Evolutionary conservation across 345 rosid genomes (phyloP), one percentile per base, ranked within the genome.

Genomic region (Anastatica hierochuntica): DNA sequence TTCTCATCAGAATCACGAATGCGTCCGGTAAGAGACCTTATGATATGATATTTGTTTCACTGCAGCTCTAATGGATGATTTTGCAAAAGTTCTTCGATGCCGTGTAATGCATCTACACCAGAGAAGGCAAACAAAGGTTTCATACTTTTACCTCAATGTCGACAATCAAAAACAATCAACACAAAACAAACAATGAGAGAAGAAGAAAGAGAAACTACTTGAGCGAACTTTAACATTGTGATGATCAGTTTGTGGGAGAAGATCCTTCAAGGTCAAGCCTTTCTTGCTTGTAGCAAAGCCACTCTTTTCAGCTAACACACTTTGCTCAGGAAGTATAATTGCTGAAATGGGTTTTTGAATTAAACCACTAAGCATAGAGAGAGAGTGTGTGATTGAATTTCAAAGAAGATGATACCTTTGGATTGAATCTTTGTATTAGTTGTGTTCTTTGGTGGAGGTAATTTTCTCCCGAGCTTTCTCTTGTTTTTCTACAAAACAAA

Each of bases 261-360:
- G 96, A 62, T 88, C 96, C 24, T 78, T 62, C 68, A 90, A 69
- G 56, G 94, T 81, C 77, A 87, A 70, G n/a, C 96, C 96, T 63
- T 81, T 90, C 83, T 78, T 90, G 67, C 72, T 87, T 31, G 87
- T 78, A 47, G 98, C 96, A 11, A 81, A 70, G 27, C 85, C 96
- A n/a, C 66, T 56, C 74, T 81, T 90, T 39, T 84, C 85, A 0
- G 83, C 74, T 8, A 80, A 94, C 62, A 90, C 73, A 71, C 90
- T 90, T 64, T 90, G 96, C 70, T 87, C 92, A 13, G 94, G 98
- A 64, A 90, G 85, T 59, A 84, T 26, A 66, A 90, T 90, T 0
- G 94, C 98, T 92, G 73, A 67, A 66, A 69, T n/a, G n/a, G n/a
- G n/a, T n/a, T n/a, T n/a, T n/a, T 19, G n/a, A n/a, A n/a, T n/a